phyloP scores from a whole-genome alignment of 2,329 filamentous ascomycete genomes.

The Diplocarpon rosae region DNA sequence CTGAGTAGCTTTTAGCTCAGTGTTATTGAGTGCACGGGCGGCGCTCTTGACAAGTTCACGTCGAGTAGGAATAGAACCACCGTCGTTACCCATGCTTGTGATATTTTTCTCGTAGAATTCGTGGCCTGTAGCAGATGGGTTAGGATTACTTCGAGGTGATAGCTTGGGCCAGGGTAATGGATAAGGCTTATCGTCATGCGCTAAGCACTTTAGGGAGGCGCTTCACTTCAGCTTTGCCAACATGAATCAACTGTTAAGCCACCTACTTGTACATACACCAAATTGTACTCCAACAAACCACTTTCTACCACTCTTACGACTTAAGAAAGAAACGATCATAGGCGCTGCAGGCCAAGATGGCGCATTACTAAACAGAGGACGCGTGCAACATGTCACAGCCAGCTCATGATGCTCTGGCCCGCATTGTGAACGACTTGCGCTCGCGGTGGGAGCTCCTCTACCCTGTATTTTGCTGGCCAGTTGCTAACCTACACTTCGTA shows the following conservation, averaged over 20 bases:
- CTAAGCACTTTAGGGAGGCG: slow-evolving; percentile 1
- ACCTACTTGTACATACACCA: too few relatives aligned
- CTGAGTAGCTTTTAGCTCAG: slow-evolving; percentile 79
- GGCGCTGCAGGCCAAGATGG: slow-evolving; percentile 21
- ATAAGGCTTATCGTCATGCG: slow-evolving; percentile 8
- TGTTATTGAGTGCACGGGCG: slow-evolving; percentile 67
- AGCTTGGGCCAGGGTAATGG: not conserved
- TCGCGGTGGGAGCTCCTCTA: slow-evolving; percentile 18
- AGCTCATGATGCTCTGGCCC: slow-evolving; percentile 23
- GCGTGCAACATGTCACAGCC: slow-evolving; percentile 26
- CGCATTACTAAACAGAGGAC: slow-evolving; percentile 13
- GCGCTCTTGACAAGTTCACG: slow-evolving; percentile 94
- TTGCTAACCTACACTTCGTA: slow-evolving; percentile 6
- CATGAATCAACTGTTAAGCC: too few relatives aligned
- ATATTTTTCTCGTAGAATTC: not conserved
- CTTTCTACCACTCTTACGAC: not conserved
- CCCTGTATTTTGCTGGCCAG: not conserved
- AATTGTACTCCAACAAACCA: too few relatives aligned
- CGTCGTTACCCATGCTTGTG: slow-evolving; percentile 81
- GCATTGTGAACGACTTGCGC: slow-evolving; percentile 25
- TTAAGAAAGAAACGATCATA: too few relatives aligned
- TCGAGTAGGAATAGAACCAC: slow-evolving; percentile 89
- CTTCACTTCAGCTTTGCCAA: not conserved
- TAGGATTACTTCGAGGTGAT: too few relatives aligned
- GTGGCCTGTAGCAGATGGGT: not conserved